phyloP scores from a whole-genome alignment of 2,329 filamentous ascomycete genomes.

The Penicillium sp. region DNA sequence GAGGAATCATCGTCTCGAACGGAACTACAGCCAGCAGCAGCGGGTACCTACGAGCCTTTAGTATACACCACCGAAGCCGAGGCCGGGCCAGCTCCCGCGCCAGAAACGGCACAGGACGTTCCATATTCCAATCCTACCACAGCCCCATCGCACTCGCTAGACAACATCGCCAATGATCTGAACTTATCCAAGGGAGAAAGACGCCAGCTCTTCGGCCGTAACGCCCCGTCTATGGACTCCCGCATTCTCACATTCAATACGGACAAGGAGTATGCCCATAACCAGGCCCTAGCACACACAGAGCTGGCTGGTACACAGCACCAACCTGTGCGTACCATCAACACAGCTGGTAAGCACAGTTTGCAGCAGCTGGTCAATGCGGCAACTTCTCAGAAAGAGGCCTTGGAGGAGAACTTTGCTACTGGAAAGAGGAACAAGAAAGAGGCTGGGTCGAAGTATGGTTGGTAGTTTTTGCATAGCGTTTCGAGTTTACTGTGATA shows the following conservation, averaged over 20 bases:
- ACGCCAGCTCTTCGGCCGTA: slow-evolving; percentile 82
- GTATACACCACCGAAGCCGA: slow-evolving; percentile 38
- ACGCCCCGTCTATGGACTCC: slow-evolving; percentile 51
- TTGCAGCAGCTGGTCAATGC: slow-evolving; percentile 84
- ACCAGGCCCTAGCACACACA: slow-evolving; percentile 70
- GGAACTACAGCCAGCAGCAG: slow-evolving; percentile 6
- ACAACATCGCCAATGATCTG: slow-evolving; percentile 71
- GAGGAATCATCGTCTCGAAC: slow-evolving; percentile 22
- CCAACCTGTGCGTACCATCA: slow-evolving; percentile 79
- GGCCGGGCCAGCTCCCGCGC: slow-evolving; percentile 15
- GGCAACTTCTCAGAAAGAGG: slow-evolving; percentile 78
- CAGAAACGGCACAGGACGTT: not conserved
- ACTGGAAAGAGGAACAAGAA: slow-evolving; percentile 74
- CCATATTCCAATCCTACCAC: slow-evolving; percentile 7
- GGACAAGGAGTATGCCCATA: slow-evolving; percentile 80
- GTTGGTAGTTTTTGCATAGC: slow-evolving; percentile 59
- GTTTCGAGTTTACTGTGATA: slow-evolving; percentile 11
- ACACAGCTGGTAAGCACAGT: slow-evolving; percentile 79
- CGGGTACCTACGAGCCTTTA: slow-evolving; percentile 40
- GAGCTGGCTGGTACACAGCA: slow-evolving; percentile 58
- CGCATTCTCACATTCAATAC: slow-evolving; percentile 85
- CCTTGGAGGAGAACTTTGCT: slow-evolving; percentile 89
- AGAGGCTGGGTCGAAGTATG: slow-evolving; percentile 80
- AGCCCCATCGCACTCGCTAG: slow-evolving; percentile 49
- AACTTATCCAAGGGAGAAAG: slow-evolving; percentile 75